Evolutionary conservation across 208 protist genomes (phyloP), one percentile per base, ranked within the genome.

Genomic region (Crithidia mellificae): DNA sequence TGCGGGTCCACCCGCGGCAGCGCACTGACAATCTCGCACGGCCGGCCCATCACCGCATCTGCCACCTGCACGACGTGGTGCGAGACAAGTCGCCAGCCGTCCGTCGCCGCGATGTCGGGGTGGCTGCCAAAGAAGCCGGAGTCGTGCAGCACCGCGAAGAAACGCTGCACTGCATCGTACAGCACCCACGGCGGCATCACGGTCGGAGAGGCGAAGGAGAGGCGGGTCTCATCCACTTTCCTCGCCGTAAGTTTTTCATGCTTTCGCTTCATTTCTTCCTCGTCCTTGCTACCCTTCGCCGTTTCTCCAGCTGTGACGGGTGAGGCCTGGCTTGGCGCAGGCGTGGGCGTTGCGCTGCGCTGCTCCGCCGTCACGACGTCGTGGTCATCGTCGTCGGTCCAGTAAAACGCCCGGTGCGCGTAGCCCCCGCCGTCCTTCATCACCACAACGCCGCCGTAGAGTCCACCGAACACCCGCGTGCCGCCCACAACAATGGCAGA

Each of bases 161-260:
- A 80, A 2, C 77, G 74, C n/a, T 70, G 63, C 12, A 91, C 78
- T 29, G 64, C 72, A 20, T 63, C 44, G 50, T 81, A 80, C 17
- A 90, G 47, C 51, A 77, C 32, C 88, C 88, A 93, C 65, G 88
- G 88, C 27, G 88, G 84, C 38, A 89, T 78, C 30, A 67, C 63
- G 27, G 65, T 63, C 19, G 36, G 14, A 0, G 15, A 8, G 27
- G 7, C 34, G 11, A 36, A 14, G 19, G 54, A 12, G 34, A 5
- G 34, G 34, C 11, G 34, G 34, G 43, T 49, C 20, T 20, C 54
- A 22, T 34, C 41, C 47, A 2, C 50, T n/a, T 11, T 39, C 52
- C 17, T 39, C 51, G 27, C 51, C 38, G 11, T 57, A 47, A n/a
- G 22, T 41, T 25, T 32, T 34, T n/a, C n/a, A n/a, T n/a, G n/a